Conservation (phyloP, 495 filamentous ascomycete genomes). For the Penicillium longicatenatum region DNA sequence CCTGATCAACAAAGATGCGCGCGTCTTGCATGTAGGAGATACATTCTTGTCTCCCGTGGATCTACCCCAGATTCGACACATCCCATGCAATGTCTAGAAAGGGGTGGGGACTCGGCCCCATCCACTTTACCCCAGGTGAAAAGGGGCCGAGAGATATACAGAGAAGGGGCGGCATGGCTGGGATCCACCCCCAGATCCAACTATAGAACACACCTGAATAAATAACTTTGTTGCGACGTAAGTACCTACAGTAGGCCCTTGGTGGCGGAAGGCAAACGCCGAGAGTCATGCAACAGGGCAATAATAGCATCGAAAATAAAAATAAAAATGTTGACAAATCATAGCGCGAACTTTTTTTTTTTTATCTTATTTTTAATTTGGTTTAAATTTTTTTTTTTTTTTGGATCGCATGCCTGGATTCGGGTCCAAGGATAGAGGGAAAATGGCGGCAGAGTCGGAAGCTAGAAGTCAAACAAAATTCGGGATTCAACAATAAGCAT, state of each 20-base stretch:
- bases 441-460: background rate
- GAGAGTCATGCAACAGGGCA: background rate
- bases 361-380: too few relatives aligned
- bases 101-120: background rate
- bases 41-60: background rate
- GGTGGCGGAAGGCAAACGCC: background rate
- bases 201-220: background rate
- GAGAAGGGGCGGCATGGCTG: background rate
- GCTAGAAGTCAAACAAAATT: too few relatives aligned
- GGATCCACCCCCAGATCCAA: background rate
- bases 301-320: background rate
- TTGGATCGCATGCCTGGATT: background rate
- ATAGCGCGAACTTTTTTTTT: background rate
- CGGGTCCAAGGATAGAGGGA: background rate
- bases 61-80: conserved; percentile 18
- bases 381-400: too few relatives aligned
- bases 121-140: background rate
- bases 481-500: background rate
- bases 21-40: background rate
- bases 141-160: background rate
- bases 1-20: background rate
- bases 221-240: background rate
- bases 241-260: background rate
- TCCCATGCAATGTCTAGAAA: background rate
- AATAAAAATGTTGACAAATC: background rate